Conservation (phyloP, 1,284 basidiomycete genomes). For the Pseudozyma hubeiensis region DNA sequence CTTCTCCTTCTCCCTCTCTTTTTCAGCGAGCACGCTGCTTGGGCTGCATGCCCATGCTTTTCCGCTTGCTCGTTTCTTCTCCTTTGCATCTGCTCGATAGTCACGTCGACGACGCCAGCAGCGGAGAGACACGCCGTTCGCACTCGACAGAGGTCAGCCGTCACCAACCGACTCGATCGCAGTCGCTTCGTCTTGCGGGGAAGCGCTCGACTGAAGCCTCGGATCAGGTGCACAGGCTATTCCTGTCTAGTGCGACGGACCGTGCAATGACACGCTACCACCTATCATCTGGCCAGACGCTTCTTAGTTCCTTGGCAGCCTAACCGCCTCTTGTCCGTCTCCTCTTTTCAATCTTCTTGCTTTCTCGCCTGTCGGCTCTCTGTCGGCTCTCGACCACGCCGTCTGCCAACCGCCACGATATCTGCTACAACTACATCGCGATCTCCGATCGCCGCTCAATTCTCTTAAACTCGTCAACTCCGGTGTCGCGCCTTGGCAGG, state of each 20-base stretch:
- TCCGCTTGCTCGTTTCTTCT: not conserved
- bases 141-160: not conserved
- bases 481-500: not conserved
- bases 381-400: not conserved
- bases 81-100: constrained; percentile 26
- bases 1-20: not conserved
- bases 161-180: not conserved
- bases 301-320: constrained; percentile 27
- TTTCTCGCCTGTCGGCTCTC: not conserved
- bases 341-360: constrained; percentile 3
- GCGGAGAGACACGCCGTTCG: constrained; percentile 13
- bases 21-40: not conserved
- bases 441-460: not conserved
- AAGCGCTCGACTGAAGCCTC: not conserved
- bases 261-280: constrained; percentile 16
- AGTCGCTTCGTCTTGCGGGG: not conserved
- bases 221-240: not conserved
- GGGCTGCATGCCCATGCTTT: not conserved
- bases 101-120: constrained; percentile 47
- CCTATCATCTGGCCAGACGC: constrained; percentile 38
- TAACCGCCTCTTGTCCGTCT: constrained; percentile 12
- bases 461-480: not conserved
- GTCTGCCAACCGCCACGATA: not conserved
- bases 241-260: constrained; percentile 7
- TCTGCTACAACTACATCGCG: not conserved